These are phyloP conservation scores for Ceratonia siliqua DNA, from an alignment of 306 rosid species.

Conservation along the genomic window DNA sequence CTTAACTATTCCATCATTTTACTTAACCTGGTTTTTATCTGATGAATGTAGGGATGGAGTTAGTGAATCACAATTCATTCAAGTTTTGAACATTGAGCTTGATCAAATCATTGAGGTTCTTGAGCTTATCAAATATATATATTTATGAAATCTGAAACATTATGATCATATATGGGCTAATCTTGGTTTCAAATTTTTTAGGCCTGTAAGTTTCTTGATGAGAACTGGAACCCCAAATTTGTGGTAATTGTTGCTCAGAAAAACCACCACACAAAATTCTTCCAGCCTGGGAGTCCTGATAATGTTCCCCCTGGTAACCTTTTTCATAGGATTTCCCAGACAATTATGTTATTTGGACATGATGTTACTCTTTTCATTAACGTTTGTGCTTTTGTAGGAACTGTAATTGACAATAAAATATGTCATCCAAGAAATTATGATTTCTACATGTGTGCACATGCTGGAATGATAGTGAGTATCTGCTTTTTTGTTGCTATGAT, in stretches of 20 bases:
- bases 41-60: slow-evolving; percentile 81
- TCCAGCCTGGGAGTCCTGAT: slow-evolving; percentile 77
- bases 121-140: not conserved
- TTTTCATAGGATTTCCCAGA: not conserved
- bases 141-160: not conserved
- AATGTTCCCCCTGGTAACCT: slow-evolving; percentile 86
- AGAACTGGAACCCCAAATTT: slow-evolving; percentile 88
- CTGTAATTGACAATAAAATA: slow-evolving; percentile 79
- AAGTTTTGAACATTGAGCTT: slow-evolving; percentile 84
- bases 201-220: slow-evolving; percentile 93
- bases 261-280: slow-evolving; percentile 91
- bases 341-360: not conserved
- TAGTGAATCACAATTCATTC: slow-evolving; percentile 94
- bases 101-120: slow-evolving; percentile 80
- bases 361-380: not conserved
- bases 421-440: slow-evolving; percentile 93
- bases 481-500: not conserved
- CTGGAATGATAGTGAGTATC: slow-evolving; percentile 90
- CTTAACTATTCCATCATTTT: slow-evolving; percentile 7
- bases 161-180: not conserved
- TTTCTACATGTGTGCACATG: slow-evolving; percentile 96
- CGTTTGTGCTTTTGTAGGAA: slow-evolving; percentile 50
- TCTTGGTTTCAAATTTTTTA: slow-evolving; percentile 33
- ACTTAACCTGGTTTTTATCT: slow-evolving; percentile 4
- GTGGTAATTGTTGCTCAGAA: slow-evolving; percentile 91